Conservation (phyloP, 2,329 filamentous ascomycete genomes). For the Trichoderma atrobrunneum region DNA sequence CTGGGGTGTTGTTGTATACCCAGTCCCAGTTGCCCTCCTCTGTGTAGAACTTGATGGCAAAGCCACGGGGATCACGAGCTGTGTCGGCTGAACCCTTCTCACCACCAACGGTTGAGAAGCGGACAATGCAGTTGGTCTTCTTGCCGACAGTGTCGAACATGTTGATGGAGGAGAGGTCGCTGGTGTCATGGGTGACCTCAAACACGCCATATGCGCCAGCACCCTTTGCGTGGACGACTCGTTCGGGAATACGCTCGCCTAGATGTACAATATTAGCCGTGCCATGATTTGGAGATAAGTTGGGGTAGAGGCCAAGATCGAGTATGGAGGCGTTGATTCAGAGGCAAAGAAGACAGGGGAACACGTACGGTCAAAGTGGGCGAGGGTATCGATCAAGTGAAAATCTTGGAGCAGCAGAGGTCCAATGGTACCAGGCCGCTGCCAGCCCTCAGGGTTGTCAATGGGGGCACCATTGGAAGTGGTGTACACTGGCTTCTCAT, state of each 20-base stretch:
- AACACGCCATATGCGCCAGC: slow-evolving; percentile 54
- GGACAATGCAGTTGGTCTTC: slow-evolving; percentile 56
- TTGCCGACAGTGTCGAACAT: slow-evolving; percentile 54
- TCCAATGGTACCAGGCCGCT: slow-evolving; percentile 54
- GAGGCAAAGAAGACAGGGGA: neutral
- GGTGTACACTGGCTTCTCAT: slow-evolving; percentile 57
- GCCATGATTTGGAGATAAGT: neutral
- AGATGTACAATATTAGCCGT: slow-evolving; percentile 4
- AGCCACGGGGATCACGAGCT: slow-evolving; percentile 67
- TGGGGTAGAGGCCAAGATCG: neutral
- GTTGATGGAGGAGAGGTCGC: slow-evolving; percentile 52
- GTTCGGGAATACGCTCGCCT: slow-evolving; percentile 49
- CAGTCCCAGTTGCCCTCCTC: slow-evolving; percentile 71
- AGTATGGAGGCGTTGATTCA: neutral
- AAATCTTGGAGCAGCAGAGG: slow-evolving; percentile 64
- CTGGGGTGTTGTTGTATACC: slow-evolving; percentile 73
- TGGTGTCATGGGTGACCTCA: slow-evolving; percentile 56
- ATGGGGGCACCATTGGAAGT: slow-evolving; percentile 59
- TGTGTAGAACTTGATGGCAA: slow-evolving; percentile 58
- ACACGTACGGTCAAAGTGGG: slow-evolving; percentile 47
- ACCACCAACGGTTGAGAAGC: slow-evolving; percentile 70
- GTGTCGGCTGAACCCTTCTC: slow-evolving; percentile 65
- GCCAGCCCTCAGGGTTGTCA: slow-evolving; percentile 46
- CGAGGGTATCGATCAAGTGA: slow-evolving; percentile 61
- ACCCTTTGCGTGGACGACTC: slow-evolving; percentile 37